phyloP scores from a whole-genome alignment of 2,329 filamentous ascomycete genomes.

The Neonectria ditissima region DNA sequence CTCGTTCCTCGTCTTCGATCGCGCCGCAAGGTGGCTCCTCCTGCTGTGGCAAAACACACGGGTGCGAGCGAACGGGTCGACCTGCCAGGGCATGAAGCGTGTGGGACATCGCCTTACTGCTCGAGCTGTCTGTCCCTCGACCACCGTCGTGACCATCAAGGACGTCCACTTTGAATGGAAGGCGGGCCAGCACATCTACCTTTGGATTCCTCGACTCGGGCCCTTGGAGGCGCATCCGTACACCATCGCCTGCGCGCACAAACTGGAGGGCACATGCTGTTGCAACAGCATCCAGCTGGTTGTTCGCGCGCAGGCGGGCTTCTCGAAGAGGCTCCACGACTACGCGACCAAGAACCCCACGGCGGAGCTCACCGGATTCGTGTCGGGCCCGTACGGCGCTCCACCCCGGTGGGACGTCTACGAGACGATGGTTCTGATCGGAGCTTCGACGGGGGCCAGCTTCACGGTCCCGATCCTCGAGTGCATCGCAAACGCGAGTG shows the following conservation, averaged over 20 bases:
- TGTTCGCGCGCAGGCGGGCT: slow-evolving; percentile 66
- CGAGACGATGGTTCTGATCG: slow-evolving; percentile 70
- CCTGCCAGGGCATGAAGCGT: slow-evolving; percentile 60
- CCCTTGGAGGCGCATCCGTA: slow-evolving; percentile 70
- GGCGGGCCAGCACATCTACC: slow-evolving; percentile 71
- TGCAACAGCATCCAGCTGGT: slow-evolving; percentile 72
- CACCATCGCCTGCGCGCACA: slow-evolving; percentile 69
- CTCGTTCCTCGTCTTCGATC: slow-evolving; percentile 71
- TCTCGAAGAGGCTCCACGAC: slow-evolving; percentile 65
- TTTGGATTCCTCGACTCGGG: slow-evolving; percentile 69
- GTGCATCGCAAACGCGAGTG: slow-evolving; percentile 58
- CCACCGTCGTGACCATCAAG: slow-evolving; percentile 70
- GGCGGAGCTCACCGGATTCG: slow-evolving; percentile 54
- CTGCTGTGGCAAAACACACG: slow-evolving; percentile 66
- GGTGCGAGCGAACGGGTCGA: slow-evolving; percentile 53
- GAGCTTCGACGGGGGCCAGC: slow-evolving; percentile 72
- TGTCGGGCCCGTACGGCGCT: slow-evolving; percentile 67
- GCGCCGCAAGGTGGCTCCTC: slow-evolving; percentile 62
- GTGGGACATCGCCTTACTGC: slow-evolving; percentile 66
- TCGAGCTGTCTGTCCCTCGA: slow-evolving; percentile 61
- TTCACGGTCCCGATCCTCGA: slow-evolving; percentile 71
- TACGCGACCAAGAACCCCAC: slow-evolving; percentile 55
- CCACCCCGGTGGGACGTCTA: slow-evolving; percentile 69
- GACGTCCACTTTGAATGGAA: slow-evolving; percentile 70
- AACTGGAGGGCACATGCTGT: slow-evolving; percentile 62